Conservation (phyloP, 768 basidiomycete species). For the Pulveroboletus ravenelii region DNA sequence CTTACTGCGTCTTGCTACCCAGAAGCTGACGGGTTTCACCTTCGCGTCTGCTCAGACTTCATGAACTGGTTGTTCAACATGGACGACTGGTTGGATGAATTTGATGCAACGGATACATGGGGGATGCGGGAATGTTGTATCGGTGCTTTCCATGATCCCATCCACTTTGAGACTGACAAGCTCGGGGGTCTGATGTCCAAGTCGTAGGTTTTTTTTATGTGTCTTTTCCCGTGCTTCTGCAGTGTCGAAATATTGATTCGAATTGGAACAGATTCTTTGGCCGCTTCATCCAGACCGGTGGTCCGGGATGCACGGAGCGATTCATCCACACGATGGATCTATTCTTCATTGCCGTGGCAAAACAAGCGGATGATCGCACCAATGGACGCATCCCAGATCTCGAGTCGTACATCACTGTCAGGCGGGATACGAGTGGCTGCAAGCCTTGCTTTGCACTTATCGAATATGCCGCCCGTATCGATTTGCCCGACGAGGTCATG, state of each 20-base stretch:
- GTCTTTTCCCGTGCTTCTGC: background rate
- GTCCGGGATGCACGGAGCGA: conserved; percentile 37
- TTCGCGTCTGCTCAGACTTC: conserved; percentile 65
- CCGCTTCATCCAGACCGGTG: conserved; percentile 35
- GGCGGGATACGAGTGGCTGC: conserved; percentile 51
- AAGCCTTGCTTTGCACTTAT: conserved; percentile 48
- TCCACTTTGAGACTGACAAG: conserved; percentile 25
- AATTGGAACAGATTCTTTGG: conserved; percentile 32
- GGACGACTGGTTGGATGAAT: conserved; percentile 41
- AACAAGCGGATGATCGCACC: conserved; percentile 41
- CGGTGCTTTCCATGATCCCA: conserved; percentile 27
- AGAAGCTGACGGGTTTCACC: conserved; percentile 47
- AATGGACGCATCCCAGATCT: conserved; percentile 38
- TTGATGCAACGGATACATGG: conserved; percentile 28
- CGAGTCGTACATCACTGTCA: conserved; percentile 48
- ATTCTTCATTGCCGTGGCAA: conserved; percentile 40
- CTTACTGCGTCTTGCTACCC: conserved; percentile 65
- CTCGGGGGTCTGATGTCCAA: conserved; percentile 29
- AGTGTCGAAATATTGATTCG: background rate
- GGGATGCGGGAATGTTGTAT: conserved; percentile 30
- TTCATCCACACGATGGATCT: conserved; percentile 39
- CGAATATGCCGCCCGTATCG: conserved; percentile 50
- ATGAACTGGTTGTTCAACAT: conserved; percentile 46
- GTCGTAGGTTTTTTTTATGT: conserved; percentile 33
- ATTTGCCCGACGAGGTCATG: conserved; percentile 51